Percentiles rank a stretch among this genome's conserved stretches.
phyloP scores from a whole-genome alignment of 1,284 basidiomycete species.

The Papiliotrema flavescens region DNA sequence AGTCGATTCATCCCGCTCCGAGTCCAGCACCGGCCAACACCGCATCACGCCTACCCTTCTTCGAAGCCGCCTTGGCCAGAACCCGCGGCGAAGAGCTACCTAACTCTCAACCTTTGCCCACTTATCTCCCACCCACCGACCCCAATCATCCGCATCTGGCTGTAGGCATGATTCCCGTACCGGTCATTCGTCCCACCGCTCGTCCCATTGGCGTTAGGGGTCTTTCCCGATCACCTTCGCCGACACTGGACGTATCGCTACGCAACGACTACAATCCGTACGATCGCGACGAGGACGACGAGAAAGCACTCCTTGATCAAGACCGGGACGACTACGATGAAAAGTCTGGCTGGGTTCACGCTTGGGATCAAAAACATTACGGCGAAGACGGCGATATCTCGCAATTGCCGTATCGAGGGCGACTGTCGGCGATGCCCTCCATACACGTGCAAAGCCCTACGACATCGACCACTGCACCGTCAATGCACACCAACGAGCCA shows the following conservation, averaged over 20 bases:
- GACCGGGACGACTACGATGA: neutral
- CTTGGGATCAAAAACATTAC: neutral
- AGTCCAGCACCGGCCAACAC: neutral
- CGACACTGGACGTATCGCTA: constrained; percentile 19
- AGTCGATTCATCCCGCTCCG: neutral
- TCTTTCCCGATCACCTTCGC: constrained; percentile 33
- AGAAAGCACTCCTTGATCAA: constrained; percentile 28
- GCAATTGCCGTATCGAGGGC: neutral
- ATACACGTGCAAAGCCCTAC: constrained; percentile 15
- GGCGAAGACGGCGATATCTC: neutral
- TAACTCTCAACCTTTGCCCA: constrained; percentile 24
- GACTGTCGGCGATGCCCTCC: constrained; percentile 1
- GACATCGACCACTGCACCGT: neutral
- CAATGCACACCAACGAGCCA: constrained; percentile 1
- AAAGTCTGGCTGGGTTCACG: neutral
- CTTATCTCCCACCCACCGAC: constrained; percentile 37
- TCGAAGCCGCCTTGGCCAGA: constrained; percentile 40
- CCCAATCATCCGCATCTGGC: constrained; percentile 42
- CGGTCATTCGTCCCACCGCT: too few relatives aligned
- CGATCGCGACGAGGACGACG: constrained; percentile 14
- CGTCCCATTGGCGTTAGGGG: neutral
- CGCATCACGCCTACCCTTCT: constrained; percentile 25
- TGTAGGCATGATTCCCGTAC: constrained; percentile 25
- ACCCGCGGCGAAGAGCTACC: constrained; percentile 12
- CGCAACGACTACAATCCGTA: neutral